Conservation (phyloP, 306 rosid genomes). For the Quercus mongolica region DNA sequence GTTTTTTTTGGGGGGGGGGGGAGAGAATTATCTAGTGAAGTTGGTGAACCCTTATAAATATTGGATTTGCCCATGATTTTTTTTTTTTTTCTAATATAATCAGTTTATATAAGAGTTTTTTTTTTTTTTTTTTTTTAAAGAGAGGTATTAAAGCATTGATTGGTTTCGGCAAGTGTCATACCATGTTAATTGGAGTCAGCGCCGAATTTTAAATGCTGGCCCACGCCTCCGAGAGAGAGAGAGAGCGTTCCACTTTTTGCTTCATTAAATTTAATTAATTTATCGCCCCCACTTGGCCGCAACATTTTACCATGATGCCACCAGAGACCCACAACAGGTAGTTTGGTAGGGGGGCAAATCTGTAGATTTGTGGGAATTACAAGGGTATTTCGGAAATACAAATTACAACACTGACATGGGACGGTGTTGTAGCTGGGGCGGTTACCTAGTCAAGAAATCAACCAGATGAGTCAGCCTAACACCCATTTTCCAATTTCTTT, state of each 20-base stretch:
- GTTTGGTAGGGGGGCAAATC: neutral
- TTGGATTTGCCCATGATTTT: no score
- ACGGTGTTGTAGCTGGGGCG: constrained; percentile 19
- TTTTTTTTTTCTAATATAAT: no score
- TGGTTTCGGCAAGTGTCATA: neutral
- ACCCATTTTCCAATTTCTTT: constrained; percentile 4
- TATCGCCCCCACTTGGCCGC: neutral
- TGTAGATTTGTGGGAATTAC: neutral
- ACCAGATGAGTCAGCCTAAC: neutral
- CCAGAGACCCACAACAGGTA: neutral
- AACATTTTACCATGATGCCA: constrained; percentile 8
- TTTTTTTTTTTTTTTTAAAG: no score
- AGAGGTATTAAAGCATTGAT: no score
- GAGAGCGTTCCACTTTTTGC: neutral
- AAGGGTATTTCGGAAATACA: constrained; percentile 6
- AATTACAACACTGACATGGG: neutral
- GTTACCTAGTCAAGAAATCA: constrained; percentile 16
- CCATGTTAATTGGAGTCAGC: neutral
- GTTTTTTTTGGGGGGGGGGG: no score
- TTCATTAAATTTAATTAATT: neutral
- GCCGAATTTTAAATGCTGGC: constrained; percentile 13
- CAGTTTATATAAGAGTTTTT: no score
- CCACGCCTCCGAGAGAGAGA: neutral
- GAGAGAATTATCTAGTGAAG: no score
- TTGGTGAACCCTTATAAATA: no score